Evolutionary conservation across 768 basidiomycete genomes (phyloP).

Genomic region (Pleurotus djamor): DNA sequence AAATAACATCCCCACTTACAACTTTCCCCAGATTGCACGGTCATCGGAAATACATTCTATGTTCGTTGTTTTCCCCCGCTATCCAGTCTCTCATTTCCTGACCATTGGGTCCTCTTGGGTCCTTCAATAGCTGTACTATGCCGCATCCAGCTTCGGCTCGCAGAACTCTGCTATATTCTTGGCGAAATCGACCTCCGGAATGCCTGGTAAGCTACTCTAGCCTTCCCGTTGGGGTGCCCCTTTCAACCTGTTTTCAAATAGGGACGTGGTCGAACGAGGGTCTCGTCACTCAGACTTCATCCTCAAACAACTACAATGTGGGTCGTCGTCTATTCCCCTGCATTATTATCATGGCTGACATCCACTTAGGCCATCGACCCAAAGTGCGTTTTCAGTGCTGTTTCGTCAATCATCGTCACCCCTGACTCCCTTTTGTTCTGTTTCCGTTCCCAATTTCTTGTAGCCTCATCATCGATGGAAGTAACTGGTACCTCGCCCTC

Average conservation of each 20-base stretch:
- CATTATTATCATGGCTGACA: neutral
- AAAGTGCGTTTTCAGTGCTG: slow-evolving; percentile 31
- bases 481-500: slow-evolving; percentile 46
- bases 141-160: slow-evolving; percentile 53
- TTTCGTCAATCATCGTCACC: neutral
- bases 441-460: neutral
- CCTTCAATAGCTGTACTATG: slow-evolving; percentile 44
- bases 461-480: slow-evolving; percentile 23
- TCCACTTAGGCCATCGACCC: slow-evolving; percentile 48
- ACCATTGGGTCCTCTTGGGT: neutral
- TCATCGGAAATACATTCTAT: slow-evolving; percentile 18
- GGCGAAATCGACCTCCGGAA: slow-evolving; percentile 48
- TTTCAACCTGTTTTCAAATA: slow-evolving; percentile 8
- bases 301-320: slow-evolving; percentile 39
- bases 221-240: neutral
- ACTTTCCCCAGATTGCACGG: slow-evolving; percentile 1
- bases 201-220: slow-evolving; percentile 24
- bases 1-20: neutral
- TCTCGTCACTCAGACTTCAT: slow-evolving; percentile 41
- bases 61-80: neutral
- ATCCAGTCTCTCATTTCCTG: neutral
- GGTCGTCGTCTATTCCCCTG: slow-evolving; percentile 5
- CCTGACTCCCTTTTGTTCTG: neutral
- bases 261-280: slow-evolving; percentile 45
- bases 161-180: slow-evolving; percentile 55